phyloP scores from a whole-genome alignment of 345 rosid genomes.

The Eucalyptus decipiens region DNA sequence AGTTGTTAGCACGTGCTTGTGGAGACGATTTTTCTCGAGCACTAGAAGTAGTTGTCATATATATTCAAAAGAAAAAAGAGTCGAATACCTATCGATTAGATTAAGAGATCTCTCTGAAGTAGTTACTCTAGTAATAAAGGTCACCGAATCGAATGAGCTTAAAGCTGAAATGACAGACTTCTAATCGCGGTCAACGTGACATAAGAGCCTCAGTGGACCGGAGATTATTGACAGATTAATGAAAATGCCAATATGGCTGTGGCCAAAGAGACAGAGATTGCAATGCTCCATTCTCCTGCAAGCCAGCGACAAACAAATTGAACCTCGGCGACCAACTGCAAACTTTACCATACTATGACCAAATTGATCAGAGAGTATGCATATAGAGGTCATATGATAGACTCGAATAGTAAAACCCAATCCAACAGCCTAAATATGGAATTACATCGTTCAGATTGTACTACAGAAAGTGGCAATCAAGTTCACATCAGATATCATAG shows the following conservation, averaged over 20 bases:
- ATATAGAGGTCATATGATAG: neutral
- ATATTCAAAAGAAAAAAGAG: neutral
- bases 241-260: neutral
- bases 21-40: neutral
- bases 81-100: neutral
- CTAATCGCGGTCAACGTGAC: neutral
- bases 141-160: neutral
- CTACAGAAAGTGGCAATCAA: neutral
- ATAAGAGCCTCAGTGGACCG: neutral
- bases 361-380: neutral
- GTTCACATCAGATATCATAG: neutral
- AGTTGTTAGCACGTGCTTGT: neutral
- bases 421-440: neutral
- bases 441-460: neutral
- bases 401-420: neutral
- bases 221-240: neutral
- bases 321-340: neutral
- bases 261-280: neutral
- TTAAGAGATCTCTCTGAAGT: neutral
- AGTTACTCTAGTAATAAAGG: neutral
- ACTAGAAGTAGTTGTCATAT: neutral
- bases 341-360: neutral
- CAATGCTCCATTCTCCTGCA: neutral
- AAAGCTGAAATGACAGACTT: neutral
- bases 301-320: neutral